Evolutionary conservation across 257 asterid species (phyloP).

Genomic region (Lantana camara): DNA sequence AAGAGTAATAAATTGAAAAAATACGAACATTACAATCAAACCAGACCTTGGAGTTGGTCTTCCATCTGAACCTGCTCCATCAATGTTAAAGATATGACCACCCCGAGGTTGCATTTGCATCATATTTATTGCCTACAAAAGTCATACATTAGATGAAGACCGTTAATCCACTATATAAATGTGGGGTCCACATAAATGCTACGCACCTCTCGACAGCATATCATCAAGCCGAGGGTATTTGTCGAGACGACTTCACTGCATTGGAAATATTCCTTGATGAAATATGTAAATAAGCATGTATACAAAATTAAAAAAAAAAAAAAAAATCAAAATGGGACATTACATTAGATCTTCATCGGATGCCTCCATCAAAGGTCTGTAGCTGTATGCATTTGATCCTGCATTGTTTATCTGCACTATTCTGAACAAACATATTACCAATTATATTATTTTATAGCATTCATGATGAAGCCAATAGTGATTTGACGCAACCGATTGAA

Average conservation of each 20-base stretch:
- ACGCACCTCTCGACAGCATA: slow-evolving; percentile 96
- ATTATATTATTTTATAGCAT: no score
- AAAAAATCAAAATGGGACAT: slow-evolving; percentile 26
- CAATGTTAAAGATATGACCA: slow-evolving; percentile 92
- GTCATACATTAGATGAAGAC: slow-evolving; percentile 36
- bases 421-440: slow-evolving; percentile 25
- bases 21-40: neutral
- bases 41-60: slow-evolving; percentile 93
- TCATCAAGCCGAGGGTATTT: slow-evolving; percentile 93
- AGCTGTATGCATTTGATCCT: slow-evolving; percentile 96
- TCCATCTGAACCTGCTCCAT: slow-evolving; percentile 98
- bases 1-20: neutral
- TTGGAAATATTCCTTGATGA: slow-evolving; percentile 24
- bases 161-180: slow-evolving; percentile 18
- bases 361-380: slow-evolving; percentile 85
- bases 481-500: no score
- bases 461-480: no score
- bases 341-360: slow-evolving; percentile 93
- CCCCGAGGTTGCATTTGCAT: slow-evolving; percentile 88
- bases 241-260: slow-evolving; percentile 94
- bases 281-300: slow-evolving; percentile 3
- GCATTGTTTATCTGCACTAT: slow-evolving; percentile 93
- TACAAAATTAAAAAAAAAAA: slow-evolving; percentile 8
- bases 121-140: slow-evolving; percentile 81
- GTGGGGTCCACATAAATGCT: slow-evolving; percentile 16